A percentile compares a stretch with the other conserved stretches of the same genome.
Conservation (phyloP, 2,329 filamentous ascomycete genomes). For the Dothidotthia symphoricarpi region DNA sequence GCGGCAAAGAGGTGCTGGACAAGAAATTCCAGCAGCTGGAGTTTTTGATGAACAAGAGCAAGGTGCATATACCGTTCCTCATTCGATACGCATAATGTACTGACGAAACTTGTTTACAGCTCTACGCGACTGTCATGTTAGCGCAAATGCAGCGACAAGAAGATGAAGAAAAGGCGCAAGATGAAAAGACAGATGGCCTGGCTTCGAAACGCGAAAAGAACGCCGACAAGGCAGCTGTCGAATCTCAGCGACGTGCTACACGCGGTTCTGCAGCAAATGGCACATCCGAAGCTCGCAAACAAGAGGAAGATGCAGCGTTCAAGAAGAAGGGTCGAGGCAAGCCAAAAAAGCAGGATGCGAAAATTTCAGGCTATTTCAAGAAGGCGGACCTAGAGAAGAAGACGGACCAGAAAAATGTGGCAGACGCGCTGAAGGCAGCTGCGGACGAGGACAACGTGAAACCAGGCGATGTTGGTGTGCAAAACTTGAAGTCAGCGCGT, state of each 20-base stretch:
- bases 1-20: slow-evolving; percentile 47
- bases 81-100: neutral
- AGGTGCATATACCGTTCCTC: slow-evolving; percentile 25
- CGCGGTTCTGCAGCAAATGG: slow-evolving; percentile 33
- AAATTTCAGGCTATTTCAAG: slow-evolving; percentile 61
- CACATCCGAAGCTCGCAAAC: slow-evolving; percentile 13
- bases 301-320: slow-evolving; percentile 17
- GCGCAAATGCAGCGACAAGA: slow-evolving; percentile 54
- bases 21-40: slow-evolving; percentile 54
- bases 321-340: slow-evolving; percentile 37
- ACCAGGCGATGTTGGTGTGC: slow-evolving; percentile 60
- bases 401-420: slow-evolving; percentile 53
- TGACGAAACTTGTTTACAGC: slow-evolving; percentile 19
- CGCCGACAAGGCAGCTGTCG: slow-evolving; percentile 49
- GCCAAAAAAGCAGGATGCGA: slow-evolving; percentile 42
- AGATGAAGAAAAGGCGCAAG: slow-evolving; percentile 47
- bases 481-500: slow-evolving; percentile 73
- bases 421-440: slow-evolving; percentile 59
- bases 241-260: slow-evolving; percentile 49
- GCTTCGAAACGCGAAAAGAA: slow-evolving; percentile 48
- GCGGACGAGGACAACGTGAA: slow-evolving; percentile 59
- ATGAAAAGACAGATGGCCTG: slow-evolving; percentile 47
- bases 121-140: slow-evolving; percentile 54
- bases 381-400: slow-evolving; percentile 58
- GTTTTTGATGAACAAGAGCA: slow-evolving; percentile 54